A percentile compares a stretch with the other conserved stretches of the same genome.
Conservation (phyloP, 2,329 filamentous ascomycete species). For the Ascomycota sp. region DNA sequence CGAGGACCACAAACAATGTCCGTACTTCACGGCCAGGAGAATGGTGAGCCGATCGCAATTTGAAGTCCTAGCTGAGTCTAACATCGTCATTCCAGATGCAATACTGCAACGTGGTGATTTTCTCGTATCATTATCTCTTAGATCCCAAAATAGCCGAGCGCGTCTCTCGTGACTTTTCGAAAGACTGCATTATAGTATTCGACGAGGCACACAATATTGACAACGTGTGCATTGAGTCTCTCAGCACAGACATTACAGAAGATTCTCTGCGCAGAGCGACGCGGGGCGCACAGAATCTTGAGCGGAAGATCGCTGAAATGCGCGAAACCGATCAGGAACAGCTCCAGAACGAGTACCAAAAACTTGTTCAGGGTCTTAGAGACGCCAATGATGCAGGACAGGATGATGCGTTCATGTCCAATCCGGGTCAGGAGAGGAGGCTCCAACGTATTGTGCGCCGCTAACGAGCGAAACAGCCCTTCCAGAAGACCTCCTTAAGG, state of each 20-base stretch:
- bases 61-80: background rate
- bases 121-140: conserved; percentile 93
- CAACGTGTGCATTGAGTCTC: conserved; percentile 93
- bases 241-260: conserved; percentile 91
- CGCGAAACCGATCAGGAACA: conserved; percentile 88
- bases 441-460: background rate
- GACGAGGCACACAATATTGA: conserved; percentile 98
- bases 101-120: conserved; percentile 98
- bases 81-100: conserved; percentile 44
- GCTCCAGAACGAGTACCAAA: conserved; percentile 82
- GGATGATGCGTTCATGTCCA: conserved; percentile 93
- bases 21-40: conserved; percentile 82
- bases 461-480: conserved; percentile 31
- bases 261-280: conserved; percentile 82
- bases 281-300: conserved; percentile 71
- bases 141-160: conserved; percentile 95
- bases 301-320: conserved; percentile 81
- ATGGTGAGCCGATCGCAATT: conserved; percentile 37
- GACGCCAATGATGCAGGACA: conserved; percentile 74
- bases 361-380: conserved; percentile 75
- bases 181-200: conserved; percentile 95
- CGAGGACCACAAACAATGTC: conserved; percentile 88
- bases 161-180: conserved; percentile 85
- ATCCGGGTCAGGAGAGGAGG: conserved; percentile 33
- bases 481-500: conserved; percentile 80